Evolutionary conservation across 2,329 filamentous ascomycete species (phyloP).

Genomic region (Aspergillus pseudoglaucus): DNA sequence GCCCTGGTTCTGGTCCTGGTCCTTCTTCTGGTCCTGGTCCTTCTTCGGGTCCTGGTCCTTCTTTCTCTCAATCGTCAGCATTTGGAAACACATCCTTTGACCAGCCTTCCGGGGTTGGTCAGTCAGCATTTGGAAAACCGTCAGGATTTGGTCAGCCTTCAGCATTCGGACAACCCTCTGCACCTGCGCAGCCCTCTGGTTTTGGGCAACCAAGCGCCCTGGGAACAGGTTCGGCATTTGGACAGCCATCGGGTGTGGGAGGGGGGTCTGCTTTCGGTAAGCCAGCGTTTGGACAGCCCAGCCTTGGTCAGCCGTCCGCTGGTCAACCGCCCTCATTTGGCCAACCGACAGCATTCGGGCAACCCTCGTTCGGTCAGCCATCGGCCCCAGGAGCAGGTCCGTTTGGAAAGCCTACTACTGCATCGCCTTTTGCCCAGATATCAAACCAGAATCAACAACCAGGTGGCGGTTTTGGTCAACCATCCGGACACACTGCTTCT

Average conservation of each 20-base stretch:
- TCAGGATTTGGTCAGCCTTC: constrained; percentile 8
- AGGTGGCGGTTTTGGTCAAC: constrained; percentile 23
- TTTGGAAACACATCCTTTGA: constrained; percentile 15
- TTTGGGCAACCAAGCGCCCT: constrained; percentile 19
- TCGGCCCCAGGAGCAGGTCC: constrained; percentile 16
- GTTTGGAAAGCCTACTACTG: constrained; percentile 32
- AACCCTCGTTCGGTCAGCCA: constrained; percentile 20
- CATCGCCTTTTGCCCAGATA: constrained; percentile 42
- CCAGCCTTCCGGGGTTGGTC: constrained; percentile 10
- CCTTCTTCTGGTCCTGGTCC: constrained; percentile 31
- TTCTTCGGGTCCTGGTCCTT: constrained; percentile 28
- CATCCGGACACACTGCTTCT: constrained; percentile 10
- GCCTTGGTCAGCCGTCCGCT: constrained; percentile 38
- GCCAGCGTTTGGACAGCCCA: constrained; percentile 27
- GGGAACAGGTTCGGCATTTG: constrained; percentile 34
- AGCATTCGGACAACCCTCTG: constrained; percentile 14
- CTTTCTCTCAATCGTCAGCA: constrained; percentile 25
- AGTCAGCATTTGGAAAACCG: constrained; percentile 23
- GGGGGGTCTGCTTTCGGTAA: constrained; percentile 14
- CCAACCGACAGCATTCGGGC: constrained; percentile 18
- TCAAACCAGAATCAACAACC: constrained; percentile 17
- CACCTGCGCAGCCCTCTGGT: constrained; percentile 13
- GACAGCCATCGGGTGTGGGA: constrained; percentile 28
- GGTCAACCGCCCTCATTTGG: constrained; percentile 28
- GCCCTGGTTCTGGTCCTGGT: constrained; percentile 20